Evolutionary conservation across 305 asterid species (phyloP).

Genomic region (Petunia hybrid): DNA sequence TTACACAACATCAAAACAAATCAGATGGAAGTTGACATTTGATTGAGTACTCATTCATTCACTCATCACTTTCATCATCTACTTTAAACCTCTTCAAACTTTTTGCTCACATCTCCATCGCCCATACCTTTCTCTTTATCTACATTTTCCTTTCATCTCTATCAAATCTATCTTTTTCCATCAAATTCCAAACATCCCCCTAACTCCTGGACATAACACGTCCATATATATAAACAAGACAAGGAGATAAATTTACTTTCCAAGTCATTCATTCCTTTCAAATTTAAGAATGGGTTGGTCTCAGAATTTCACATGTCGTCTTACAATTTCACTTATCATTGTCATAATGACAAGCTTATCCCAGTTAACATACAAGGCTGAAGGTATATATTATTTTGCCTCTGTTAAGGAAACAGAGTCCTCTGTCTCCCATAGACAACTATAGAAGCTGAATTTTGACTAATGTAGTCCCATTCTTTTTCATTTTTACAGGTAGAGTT

Average conservation of each 20-base stretch:
- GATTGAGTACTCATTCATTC: slow-evolving; percentile 27
- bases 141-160: not conserved
- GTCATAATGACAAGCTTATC: slow-evolving; percentile 55
- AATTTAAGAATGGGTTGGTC: slow-evolving; percentile 46
- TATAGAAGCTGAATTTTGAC: not conserved
- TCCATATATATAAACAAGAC: not conserved
- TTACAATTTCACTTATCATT: slow-evolving; percentile 52
- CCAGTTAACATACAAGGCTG: slow-evolving; percentile 45
- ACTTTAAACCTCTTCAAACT: slow-evolving; percentile 19
- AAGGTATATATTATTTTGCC: slow-evolving; percentile 46
- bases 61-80: slow-evolving; percentile 24
- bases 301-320: slow-evolving; percentile 39
- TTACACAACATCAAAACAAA: not conserved
- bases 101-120: slow-evolving; percentile 41
- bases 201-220: not conserved
- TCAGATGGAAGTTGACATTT: slow-evolving; percentile 23
- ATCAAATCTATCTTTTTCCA: not conserved
- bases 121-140: slow-evolving; percentile 33
- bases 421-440: not conserved
- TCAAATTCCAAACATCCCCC: not conserved
- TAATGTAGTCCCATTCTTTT: not conserved
- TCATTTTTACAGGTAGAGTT: slow-evolving; percentile 19
- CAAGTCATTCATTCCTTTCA: slow-evolving; percentile 9
- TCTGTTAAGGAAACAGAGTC: not conserved
- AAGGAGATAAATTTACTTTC: not conserved